phyloP scores from a whole-genome alignment of 176 grass and related monocot genomes.

The Panicum miliaceum region DNA sequence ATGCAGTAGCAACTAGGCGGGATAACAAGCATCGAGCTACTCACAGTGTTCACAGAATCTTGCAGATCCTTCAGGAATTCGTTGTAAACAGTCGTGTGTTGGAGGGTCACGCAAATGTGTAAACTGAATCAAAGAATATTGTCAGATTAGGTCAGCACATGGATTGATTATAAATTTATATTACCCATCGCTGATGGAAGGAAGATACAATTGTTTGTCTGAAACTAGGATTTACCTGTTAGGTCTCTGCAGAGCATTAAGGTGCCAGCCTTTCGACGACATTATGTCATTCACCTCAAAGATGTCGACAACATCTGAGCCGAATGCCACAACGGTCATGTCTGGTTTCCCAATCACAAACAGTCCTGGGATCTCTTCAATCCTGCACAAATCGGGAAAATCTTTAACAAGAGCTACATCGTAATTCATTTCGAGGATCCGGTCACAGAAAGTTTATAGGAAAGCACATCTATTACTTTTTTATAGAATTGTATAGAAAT shows the following conservation, averaged over 20 bases:
- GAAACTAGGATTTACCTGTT: conserved; percentile 47
- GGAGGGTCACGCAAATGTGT: conserved; percentile 95
- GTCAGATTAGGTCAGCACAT: conserved; percentile 1
- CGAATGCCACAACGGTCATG: conserved; percentile 89
- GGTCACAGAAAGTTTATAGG: not conserved
- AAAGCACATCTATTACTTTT: not conserved
- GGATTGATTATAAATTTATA: not conserved
- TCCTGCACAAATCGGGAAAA: conserved; percentile 48
- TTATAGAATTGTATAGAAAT: not conserved
- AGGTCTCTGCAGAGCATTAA: conserved; percentile 84
- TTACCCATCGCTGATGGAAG: not conserved
- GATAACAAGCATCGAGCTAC: conserved; percentile 30
- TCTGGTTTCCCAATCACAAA: conserved; percentile 91
- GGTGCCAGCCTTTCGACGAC: conserved; percentile 94
- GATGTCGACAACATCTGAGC: conserved; percentile 71
- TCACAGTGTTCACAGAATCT: conserved; percentile 74
- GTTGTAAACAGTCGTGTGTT: conserved; percentile 56
- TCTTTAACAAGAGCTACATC: not conserved
- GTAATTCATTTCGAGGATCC: not conserved
- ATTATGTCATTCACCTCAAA: conserved; percentile 99
- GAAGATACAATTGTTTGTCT: conserved; percentile 2
- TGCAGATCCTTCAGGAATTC: conserved; percentile 79
- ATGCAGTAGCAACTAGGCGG: not conserved
- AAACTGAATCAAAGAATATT: conserved; percentile 53
- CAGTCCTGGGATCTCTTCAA: conserved; percentile 76